Base-by-base conservation (phyloP, 371 early-diverging fungal genomes). In the Apophysomyces elegans region DNA sequence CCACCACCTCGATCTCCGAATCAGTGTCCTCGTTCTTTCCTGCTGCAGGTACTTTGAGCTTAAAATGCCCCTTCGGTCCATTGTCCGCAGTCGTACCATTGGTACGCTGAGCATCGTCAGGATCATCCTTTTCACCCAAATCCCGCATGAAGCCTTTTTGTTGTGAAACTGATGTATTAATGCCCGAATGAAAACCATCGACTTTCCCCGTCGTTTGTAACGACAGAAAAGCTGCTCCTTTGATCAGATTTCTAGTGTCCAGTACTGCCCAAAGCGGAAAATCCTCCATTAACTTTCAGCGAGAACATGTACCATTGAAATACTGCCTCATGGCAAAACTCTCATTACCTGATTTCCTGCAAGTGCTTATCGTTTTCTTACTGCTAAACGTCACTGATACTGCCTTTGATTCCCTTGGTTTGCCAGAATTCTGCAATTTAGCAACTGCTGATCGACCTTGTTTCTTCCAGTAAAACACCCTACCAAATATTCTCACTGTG, bases 181-280 rank as follows among this genome's bases (percentile, higher is more conserved):
- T 26, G 16, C 54, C 21, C 54, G 54, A 50, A 50, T 50, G 54
- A 50, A 50, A 50, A 50, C 54, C 54, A 50, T 50, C 54, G 54
- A 50, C 54, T 50, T 50, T 50, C 54, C 54, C 54, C 21, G 54
- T 50, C 54, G 54, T 21, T 18, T n/a, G 54, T 21, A 50, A 50
- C 54, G 54, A 50, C 54, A 50, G 54, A 50, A 50, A 50, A 50
- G 54, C 54, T 21, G 54, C 21, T 9, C 54, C 54, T 5, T 50
- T 50, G 54, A 50, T 50, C 54, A 50, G 54, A 50, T 50, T 50
- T 50, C 54, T 21, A 26, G 54, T 50, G 54, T 50, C 54, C 54
- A 50, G 54, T 50, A 50, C 54, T 50, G 21, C 21, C 21, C 54
- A 50, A 50, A 18, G 16, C 9, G 21, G 21, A 50, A 21, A 7